Evolutionary conservation across 441 rosid genomes (phyloP), one percentile per base, ranked within the genome.

Genomic region (Geranium incanum): DNA sequence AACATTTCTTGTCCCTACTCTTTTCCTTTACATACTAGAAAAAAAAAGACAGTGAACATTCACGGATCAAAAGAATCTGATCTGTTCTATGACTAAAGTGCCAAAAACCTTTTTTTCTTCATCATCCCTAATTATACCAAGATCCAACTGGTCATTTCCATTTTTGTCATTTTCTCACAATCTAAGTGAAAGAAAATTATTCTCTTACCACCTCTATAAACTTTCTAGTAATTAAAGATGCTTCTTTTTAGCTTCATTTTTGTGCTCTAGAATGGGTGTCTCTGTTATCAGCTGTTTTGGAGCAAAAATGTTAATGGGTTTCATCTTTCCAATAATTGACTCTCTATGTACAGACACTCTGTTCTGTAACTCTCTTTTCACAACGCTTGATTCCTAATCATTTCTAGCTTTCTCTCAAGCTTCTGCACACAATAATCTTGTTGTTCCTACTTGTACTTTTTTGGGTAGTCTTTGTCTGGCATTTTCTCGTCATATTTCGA

Each of bases 1-100:
- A 43, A 43, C 23, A 11, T 59, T 59, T 59, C 64, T 59, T 59
- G 64, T 59, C 64, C 33, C 23, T 59, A 6, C 12, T 19, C 28
- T 59, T 18, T 1, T 59, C 64, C 7, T 59, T 59, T 59, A 59
- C 33, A 43, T 43, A 43, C 11, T 6, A 59, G 33, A 59, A 21
- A 50, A 50, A 50, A 50, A 28, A 50, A 50, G 15, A 12, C 59
- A 50, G 6, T 50, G 59, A n/a, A 50, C 59, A n/a, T 50, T 50
- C 59, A 50, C 59, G 59, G 59, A n/a, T 16, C 59, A 28, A 16
- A 50, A 19, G 64, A 59, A 59, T 59, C 64, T 59, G 28, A 18
- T 18, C 64, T 59, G 28, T 59, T 59, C 64, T n/a, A n/a, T 57
- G 12, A 2, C 6, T 4, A 39, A 39, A 39, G 7, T 43, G 64